Evolutionary conservation across 2,329 filamentous ascomycete genomes (phyloP).

Genomic region (Periconia macrospinosa): DNA sequence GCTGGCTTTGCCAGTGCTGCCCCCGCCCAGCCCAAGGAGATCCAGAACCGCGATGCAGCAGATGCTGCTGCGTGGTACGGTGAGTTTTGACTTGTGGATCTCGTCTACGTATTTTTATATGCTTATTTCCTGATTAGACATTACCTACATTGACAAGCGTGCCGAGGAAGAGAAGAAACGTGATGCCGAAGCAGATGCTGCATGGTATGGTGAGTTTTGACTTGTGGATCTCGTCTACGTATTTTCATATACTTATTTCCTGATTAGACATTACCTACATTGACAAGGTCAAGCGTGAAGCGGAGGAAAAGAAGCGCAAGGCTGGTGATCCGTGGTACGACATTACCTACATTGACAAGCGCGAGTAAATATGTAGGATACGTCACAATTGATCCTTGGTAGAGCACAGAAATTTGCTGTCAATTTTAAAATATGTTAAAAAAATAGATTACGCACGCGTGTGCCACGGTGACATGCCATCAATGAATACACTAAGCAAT

Average conservation of each 20-base stretch:
- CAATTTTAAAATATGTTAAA: no score
- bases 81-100: neutral
- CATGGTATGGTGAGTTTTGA: conserved; percentile 1
- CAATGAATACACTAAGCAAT: no score
- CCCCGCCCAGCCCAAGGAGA: conserved; percentile 6
- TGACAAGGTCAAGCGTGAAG: conserved; percentile 1
- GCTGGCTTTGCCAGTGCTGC: conserved; percentile 7
- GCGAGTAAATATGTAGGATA: conserved; percentile 3
- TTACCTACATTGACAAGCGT: conserved; percentile 10
- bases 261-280: conserved; percentile 5
- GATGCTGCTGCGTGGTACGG: neutral
- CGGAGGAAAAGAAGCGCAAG: conserved; percentile 6
- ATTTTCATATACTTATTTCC: neutral
- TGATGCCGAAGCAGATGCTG: conserved; percentile 1
- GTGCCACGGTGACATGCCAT: no score
- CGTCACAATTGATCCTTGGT: no score
- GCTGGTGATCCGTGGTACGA: conserved; percentile 7
- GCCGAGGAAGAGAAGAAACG: conserved; percentile 6
- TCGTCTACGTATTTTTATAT: neutral
- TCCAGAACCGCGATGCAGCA: conserved; percentile 5
- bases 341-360: conserved; percentile 10
- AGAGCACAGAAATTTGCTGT: no score
- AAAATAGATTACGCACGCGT: neutral
- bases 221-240: neutral
- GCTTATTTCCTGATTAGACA: neutral